Evolutionary conservation across 331 rosid genomes (phyloP).

Genomic region (Dryas integrifolia): DNA sequence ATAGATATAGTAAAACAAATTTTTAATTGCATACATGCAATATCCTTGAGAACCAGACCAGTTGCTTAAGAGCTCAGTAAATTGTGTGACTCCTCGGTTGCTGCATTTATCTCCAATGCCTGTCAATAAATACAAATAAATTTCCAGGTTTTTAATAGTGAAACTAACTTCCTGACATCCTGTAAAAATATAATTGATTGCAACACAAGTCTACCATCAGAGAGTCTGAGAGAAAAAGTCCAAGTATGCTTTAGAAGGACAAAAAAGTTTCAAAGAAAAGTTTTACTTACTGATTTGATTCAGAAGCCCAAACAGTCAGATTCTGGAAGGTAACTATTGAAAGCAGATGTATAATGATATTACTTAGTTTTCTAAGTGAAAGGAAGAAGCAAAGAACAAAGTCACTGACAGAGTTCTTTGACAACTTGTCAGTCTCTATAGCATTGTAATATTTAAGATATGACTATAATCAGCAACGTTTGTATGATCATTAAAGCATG

Average conservation of each 20-base stretch:
- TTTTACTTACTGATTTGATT: neutral
- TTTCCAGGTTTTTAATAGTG: neutral
- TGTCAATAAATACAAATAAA: conserved; percentile 25
- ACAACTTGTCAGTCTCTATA: neutral
- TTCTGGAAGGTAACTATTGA: neutral
- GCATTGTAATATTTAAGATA: neutral
- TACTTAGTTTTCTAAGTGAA: neutral
- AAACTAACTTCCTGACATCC: neutral
- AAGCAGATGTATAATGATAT: neutral
- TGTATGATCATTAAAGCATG: neutral
- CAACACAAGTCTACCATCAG: neutral
- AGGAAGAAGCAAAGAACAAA: conserved; percentile 15
- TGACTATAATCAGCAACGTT: neutral
- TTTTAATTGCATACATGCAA: conserved; percentile 55
- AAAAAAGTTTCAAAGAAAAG: neutral
- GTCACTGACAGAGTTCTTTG: neutral
- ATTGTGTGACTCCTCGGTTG: conserved; percentile 37
- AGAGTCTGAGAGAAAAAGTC: neutral
- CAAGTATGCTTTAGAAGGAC: conserved; percentile 8
- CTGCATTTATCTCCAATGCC: conserved; percentile 71
- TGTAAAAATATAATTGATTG: neutral
- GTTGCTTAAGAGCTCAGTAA: conserved; percentile 49
- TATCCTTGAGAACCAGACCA: conserved; percentile 79
- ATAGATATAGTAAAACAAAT: conserved; percentile 17
- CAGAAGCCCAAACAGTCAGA: neutral